Evolutionary conservation across 2,329 filamentous ascomycete species (phyloP).

Genomic region (Aspergillus luchuensis): DNA sequence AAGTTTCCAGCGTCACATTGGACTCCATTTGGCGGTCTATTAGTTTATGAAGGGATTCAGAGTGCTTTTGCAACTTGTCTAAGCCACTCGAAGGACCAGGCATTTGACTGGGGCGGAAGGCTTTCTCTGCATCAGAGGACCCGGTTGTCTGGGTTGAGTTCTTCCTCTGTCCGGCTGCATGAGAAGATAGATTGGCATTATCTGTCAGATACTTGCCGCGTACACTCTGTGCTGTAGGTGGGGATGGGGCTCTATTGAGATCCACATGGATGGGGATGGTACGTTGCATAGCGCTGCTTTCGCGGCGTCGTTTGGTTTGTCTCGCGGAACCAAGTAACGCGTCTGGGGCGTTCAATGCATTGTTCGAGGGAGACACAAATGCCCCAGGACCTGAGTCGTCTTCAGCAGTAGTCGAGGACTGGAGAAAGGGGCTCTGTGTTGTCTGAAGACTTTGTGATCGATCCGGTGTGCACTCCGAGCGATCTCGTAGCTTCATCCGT

Average conservation of each 20-base stretch:
- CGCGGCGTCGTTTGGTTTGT: not conserved
- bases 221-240: not conserved
- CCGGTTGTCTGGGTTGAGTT: not conserved
- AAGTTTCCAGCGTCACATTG: not conserved
- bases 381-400: not conserved
- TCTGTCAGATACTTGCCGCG: conserved; percentile 18
- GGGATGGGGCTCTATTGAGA: conserved; percentile 1
- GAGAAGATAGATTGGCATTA: conserved; percentile 27
- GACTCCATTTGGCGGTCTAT: not conserved
- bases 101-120: not conserved
- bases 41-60: not conserved
- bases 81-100: not conserved
- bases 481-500: conserved; percentile 59
- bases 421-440: conserved; percentile 23
- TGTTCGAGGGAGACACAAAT: too few relatives aligned
- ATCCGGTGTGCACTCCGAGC: conserved; percentile 19
- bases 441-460: conserved; percentile 28
- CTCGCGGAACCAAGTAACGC: not conserved
- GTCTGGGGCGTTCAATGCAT: not conserved
- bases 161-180: conserved; percentile 15
- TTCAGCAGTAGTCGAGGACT: conserved; percentile 2
- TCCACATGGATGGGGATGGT: conserved; percentile 27
- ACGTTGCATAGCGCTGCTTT: not conserved
- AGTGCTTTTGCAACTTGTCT: not conserved
- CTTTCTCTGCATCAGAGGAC: not conserved